A percentile compares a stretch with the other conserved stretches of the same genome.
These are phyloP conservation scores for Baudoinia panamericana DNA, from an alignment of 495 filamentous ascomycete genomes.

Conservation along the genomic window DNA sequence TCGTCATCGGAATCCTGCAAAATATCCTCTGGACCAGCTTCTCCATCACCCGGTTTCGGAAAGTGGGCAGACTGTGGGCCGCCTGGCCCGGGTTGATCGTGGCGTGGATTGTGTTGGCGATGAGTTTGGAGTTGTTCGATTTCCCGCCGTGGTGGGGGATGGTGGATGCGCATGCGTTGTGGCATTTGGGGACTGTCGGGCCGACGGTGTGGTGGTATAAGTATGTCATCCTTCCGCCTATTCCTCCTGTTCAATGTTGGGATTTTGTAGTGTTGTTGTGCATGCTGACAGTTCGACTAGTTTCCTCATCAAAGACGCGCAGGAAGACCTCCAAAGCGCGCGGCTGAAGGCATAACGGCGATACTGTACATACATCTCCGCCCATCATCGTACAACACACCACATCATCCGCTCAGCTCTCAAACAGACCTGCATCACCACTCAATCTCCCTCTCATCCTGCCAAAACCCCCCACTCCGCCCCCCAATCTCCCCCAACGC, in stretches of 20 bases:
- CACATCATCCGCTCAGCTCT: too few species aligned
- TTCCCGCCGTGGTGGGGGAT: slow-evolving; percentile 75
- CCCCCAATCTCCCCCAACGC: slow-evolving; percentile 37
- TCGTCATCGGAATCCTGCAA: slow-evolving; percentile 64
- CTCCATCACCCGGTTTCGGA: slow-evolving; percentile 59
- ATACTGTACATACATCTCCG: too few species aligned
- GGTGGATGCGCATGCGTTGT: slow-evolving; percentile 88
- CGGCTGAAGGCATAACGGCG: slow-evolving; percentile 22
- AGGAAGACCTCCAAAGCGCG: slow-evolving; percentile 23
- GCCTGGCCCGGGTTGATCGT: slow-evolving; percentile 89
- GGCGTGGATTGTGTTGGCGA: slow-evolving; percentile 78
- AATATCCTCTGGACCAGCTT: slow-evolving; percentile 81
- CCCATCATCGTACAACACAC: too few species aligned
- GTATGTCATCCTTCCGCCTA: slow-evolving; percentile 43
- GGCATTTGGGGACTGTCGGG: slow-evolving; percentile 85
- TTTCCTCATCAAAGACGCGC: slow-evolving; percentile 26
- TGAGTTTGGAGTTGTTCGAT: slow-evolving; percentile 90
- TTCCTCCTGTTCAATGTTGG: too few species aligned
- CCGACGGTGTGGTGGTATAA: slow-evolving; percentile 90
- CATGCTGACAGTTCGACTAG: slow-evolving; percentile 12
- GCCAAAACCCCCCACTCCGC: slow-evolving; percentile 35
- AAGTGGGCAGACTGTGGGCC: slow-evolving; percentile 59
- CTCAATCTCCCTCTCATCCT: slow-evolving; percentile 30
- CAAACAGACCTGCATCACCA: slow-evolving; percentile 32
- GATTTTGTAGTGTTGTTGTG: too few species aligned